Evolutionary conservation across 176 grass and related monocot genomes (phyloP), one percentile per base, ranked within the genome.

Genomic region (Urochloa ruziziensis): DNA sequence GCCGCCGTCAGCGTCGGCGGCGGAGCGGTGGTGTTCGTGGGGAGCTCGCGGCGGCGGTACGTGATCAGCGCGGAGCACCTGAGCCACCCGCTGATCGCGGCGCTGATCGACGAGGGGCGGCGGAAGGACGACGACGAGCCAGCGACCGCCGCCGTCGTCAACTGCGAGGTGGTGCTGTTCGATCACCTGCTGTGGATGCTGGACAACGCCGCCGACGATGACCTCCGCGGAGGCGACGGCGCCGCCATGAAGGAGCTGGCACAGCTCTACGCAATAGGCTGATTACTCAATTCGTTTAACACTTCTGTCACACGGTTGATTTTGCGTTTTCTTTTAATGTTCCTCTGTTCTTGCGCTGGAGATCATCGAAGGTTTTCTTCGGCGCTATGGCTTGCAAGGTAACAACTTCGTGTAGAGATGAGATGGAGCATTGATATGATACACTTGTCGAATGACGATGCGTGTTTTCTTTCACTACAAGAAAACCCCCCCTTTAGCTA

Each of bases 181-280:
- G 95, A 97, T 63, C 95, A 97, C 85, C 90, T 97, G 7, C 78
- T 97, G 57, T 97, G 95, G 95, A 94, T 97, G 92, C 81, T 97
- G 28, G 92, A 94, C 67, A 97, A 93, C 65, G 86, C 88, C 4
- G 81, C 56, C 36, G 87, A 85, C 70, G 81, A 56, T 49, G 87
- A 85, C 82, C 82, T 89, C 32, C 82, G 42, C n/a, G 73, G 8
- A 10, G 86, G 37, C 2, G 79, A n/a, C 2, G 88, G 33, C 25
- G 81, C 46, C 33, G 57, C 84, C 44, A 47, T 91, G 69, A 87
- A 84, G 82, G 95, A 97, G 84, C 81, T 97, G 8, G 88, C 92
- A 2, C 83, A 97, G 81, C 92, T 97, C 37, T 97, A 97, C 53
- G 86, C 85, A 0, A 90, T 63, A 48, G 93, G 68, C 56, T 94